Conservation (phyloP, 805 yeast genomes). For the Torulaspora indica region DNA sequence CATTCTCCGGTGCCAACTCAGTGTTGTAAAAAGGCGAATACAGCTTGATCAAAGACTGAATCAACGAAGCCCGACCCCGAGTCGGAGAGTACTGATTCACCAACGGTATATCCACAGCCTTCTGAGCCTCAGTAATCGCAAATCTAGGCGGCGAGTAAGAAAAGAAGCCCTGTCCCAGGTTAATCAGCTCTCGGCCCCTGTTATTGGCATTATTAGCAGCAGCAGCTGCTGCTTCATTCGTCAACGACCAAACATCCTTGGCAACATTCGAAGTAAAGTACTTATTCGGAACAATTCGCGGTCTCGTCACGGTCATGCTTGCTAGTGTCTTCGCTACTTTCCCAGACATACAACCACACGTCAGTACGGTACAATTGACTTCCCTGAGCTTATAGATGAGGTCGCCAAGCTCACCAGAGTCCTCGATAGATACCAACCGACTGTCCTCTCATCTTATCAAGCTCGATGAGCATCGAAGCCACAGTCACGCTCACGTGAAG, state of each 20-base stretch:
- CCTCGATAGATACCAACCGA: too few relatives aligned
- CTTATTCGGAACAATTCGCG: constrained; percentile 29
- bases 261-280: constrained; percentile 61
- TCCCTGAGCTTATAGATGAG: background rate
- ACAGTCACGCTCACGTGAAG: background rate
- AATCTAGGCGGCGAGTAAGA: constrained; percentile 95
- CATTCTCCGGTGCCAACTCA: constrained; percentile 41
- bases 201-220: constrained; percentile 51
- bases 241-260: constrained; percentile 91
- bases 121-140: constrained; percentile 75
- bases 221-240: constrained; percentile 90
- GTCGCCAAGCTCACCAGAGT: too few relatives aligned
- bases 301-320: constrained; percentile 14
- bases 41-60: constrained; percentile 62
- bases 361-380: background rate
- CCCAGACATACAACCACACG: constrained; percentile 3
- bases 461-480: background rate
- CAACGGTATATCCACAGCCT: constrained; percentile 65
- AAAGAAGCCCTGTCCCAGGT: constrained; percentile 96
- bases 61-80: constrained; percentile 73
- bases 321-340: background rate
- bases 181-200: constrained; percentile 71
- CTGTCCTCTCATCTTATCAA: background rate
- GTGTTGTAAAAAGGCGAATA: constrained; percentile 64
- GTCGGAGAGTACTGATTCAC: constrained; percentile 93